Conservation (phyloP, 2,329 filamentous ascomycete species). For the Ophiostoma ips region DNA sequence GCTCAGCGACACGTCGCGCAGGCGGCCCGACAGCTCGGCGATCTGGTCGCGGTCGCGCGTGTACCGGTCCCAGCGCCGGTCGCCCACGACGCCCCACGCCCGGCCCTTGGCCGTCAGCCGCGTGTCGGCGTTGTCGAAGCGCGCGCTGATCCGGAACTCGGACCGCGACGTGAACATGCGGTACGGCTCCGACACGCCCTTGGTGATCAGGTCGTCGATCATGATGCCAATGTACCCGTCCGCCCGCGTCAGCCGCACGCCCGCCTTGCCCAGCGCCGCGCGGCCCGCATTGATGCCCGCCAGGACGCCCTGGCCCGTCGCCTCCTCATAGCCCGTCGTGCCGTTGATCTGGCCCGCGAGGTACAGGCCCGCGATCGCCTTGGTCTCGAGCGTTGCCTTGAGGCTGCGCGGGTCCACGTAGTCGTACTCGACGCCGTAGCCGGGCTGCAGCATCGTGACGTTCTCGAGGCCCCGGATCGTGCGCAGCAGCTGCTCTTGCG, state of each 20-base stretch:
- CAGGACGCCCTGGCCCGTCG: constrained; percentile 80
- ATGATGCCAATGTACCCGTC: constrained; percentile 98
- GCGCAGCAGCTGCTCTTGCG: constrained; percentile 71
- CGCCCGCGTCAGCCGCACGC: constrained; percentile 58
- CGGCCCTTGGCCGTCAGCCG: constrained; percentile 71
- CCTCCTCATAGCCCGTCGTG: constrained; percentile 96
- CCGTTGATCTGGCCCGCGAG: constrained; percentile 96
- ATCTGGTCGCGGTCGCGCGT: constrained; percentile 52
- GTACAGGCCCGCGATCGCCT: constrained; percentile 76
- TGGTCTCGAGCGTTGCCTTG: constrained; percentile 83
- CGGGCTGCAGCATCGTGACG: constrained; percentile 82
- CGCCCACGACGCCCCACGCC: constrained; percentile 62
- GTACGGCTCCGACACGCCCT: constrained; percentile 93
- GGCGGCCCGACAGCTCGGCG: constrained; percentile 44
- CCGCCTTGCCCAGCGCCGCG: constrained; percentile 49
- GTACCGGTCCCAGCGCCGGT: constrained; percentile 63
- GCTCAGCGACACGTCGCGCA: constrained; percentile 24
- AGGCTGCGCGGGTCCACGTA: constrained; percentile 90
- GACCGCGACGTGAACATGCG: constrained; percentile 95
- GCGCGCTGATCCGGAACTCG: constrained; percentile 85
- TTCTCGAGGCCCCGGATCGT: constrained; percentile 82
- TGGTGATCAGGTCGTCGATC: constrained; percentile 95
- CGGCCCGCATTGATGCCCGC: constrained; percentile 90
- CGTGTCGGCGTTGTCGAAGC: constrained; percentile 86
- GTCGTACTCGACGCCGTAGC: constrained; percentile 96